Evolutionary conservation across 164 flowering plant species (phyloP).

Genomic region (Pachysandra terminalis): DNA sequence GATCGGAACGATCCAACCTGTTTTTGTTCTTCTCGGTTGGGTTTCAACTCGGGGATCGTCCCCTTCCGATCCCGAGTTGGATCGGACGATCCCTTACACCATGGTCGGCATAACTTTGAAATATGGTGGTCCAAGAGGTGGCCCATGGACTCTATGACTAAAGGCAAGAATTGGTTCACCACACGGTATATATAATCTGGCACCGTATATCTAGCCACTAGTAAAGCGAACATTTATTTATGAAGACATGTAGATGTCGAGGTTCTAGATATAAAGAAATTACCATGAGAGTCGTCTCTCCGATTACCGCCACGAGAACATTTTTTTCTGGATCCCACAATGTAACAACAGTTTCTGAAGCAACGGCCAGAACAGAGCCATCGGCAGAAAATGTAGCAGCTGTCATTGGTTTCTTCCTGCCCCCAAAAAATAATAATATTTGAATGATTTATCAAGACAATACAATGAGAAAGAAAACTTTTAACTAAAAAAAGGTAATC

Average conservation of each 20-base stretch:
- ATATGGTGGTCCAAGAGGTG: background rate
- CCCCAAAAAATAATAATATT: background rate
- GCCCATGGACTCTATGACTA: background rate
- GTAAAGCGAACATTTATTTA: background rate
- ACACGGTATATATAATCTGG: background rate
- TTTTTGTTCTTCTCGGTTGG: no score
- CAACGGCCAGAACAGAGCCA: constrained; percentile 93
- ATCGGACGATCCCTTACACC: no score
- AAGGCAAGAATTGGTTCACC: background rate
- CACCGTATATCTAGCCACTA: background rate
- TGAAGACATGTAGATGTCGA: background rate
- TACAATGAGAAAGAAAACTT: no score
- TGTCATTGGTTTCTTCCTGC: constrained; percentile 79
- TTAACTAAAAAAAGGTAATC: no score
- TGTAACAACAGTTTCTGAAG: constrained; percentile 82
- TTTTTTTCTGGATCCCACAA: constrained; percentile 88
- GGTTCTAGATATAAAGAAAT: constrained; percentile 11
- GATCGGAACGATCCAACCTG: no score
- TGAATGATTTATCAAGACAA: background rate
- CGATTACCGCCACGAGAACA: constrained; percentile 74
- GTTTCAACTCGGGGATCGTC: no score
- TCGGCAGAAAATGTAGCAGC: constrained; percentile 92
- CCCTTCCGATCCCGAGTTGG: no score
- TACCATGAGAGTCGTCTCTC: constrained; percentile 67
- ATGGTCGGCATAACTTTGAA: no score